Evolutionary conservation across 2,329 filamentous ascomycete species (phyloP).

Genomic region (Nemania diffusa): DNA sequence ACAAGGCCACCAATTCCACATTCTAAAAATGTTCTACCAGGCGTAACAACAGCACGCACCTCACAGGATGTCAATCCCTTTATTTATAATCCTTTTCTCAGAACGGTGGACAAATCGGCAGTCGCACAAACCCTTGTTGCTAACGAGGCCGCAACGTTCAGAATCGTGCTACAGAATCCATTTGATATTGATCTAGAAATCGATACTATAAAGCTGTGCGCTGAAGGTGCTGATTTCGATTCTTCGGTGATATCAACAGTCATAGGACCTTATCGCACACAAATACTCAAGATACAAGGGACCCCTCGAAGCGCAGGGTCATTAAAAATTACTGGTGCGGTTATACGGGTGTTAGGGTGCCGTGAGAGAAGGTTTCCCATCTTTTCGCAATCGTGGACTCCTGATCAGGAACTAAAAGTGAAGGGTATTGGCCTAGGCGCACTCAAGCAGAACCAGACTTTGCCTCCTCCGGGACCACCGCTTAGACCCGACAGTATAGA

Average conservation of each 20-base stretch:
- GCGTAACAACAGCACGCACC: constrained; percentile 59
- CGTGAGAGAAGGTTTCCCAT: constrained; percentile 85
- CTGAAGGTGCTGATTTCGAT: constrained; percentile 77
- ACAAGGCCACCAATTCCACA: constrained; percentile 74
- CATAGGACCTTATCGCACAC: constrained; percentile 84
- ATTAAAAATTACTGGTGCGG: constrained; percentile 80
- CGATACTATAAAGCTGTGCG: constrained; percentile 80
- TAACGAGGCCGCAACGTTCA: constrained; percentile 80
- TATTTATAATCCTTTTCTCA: constrained; percentile 93
- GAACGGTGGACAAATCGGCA: constrained; percentile 68
- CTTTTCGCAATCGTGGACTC: constrained; percentile 79
- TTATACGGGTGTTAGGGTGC: constrained; percentile 83
- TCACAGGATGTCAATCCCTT: constrained; percentile 82
- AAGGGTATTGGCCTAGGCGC: constrained; percentile 77
- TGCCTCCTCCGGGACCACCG: constrained; percentile 53
- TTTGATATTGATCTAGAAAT: constrained; percentile 94
- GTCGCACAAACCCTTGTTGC: constrained; percentile 79
- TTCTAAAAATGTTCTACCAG: constrained; percentile 64
- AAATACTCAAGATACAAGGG: constrained; percentile 78
- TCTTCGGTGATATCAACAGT: constrained; percentile 71
- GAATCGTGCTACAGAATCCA: constrained; percentile 89
- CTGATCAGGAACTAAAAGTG: constrained; percentile 75
- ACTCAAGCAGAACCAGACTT: constrained; percentile 58
- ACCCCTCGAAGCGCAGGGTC: constrained; percentile 73
- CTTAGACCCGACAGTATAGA: constrained; percentile 64